phyloP scores from a whole-genome alignment of 2,329 filamentous ascomycete genomes.

The Exophiala calicioides region DNA sequence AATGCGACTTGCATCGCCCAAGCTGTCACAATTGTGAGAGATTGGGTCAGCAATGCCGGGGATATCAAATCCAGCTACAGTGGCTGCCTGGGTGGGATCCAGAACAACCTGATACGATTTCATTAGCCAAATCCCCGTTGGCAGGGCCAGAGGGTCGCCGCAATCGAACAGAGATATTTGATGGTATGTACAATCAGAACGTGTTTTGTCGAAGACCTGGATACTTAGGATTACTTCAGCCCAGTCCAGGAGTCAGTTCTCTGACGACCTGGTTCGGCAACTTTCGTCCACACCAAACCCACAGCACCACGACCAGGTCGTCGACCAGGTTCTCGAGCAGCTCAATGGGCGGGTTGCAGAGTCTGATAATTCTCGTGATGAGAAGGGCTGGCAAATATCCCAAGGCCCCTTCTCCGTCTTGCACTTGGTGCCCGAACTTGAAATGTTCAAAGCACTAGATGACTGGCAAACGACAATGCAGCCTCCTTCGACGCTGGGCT shows the following conservation, averaged over 20 bases:
- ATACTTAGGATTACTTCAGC: slow-evolving; percentile 2
- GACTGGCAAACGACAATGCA: too few species aligned
- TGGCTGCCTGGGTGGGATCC: slow-evolving; percentile 10
- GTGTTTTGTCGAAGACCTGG: not conserved
- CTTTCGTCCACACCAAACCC: not conserved
- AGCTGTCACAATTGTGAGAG: slow-evolving; percentile 7
- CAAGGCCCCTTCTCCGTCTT: slow-evolving; percentile 10
- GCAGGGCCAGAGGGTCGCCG: slow-evolving; percentile 3
- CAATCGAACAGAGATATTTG: slow-evolving; percentile 11
- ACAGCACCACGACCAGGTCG: slow-evolving; percentile 4
- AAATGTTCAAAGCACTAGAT: not conserved
- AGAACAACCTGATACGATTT: slow-evolving; percentile 1
- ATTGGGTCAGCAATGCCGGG: slow-evolving; percentile 3
- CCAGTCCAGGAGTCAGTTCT: slow-evolving; percentile 4
- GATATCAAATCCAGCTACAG: slow-evolving; percentile 8
- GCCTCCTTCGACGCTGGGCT: not conserved
- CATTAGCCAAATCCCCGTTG: not conserved
- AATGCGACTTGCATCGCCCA: slow-evolving; percentile 8
- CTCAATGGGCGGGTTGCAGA: slow-evolving; percentile 4
- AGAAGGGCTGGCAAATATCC: slow-evolving; percentile 1
- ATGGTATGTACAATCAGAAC: slow-evolving; percentile 1
- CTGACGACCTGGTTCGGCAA: slow-evolving; percentile 7
- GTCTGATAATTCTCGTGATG: not conserved
- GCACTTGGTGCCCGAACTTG: not conserved
- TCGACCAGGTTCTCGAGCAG: slow-evolving; percentile 1